Conservation (phyloP, 805 yeast species). For the Ogataea saltuana region DNA sequence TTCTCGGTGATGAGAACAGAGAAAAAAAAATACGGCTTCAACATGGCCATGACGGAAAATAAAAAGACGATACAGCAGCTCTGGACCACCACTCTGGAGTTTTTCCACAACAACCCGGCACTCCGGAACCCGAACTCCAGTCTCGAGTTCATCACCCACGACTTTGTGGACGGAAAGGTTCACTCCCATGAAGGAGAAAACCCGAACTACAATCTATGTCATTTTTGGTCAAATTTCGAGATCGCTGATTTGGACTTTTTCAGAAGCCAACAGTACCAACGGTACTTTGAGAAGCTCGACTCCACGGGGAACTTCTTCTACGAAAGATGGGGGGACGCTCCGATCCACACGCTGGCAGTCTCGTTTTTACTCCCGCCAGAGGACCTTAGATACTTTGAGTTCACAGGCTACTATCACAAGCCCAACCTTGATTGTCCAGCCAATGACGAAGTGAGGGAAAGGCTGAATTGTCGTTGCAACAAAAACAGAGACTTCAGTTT, state of each 20-base stretch:
- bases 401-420: constrained; percentile 56
- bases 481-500: constrained; percentile 50
- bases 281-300: constrained; percentile 59
- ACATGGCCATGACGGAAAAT: constrained; percentile 51
- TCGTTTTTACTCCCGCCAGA: constrained; percentile 49
- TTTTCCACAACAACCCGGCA: constrained; percentile 41
- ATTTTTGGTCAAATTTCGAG: constrained; percentile 70
- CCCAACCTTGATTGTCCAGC: constrained; percentile 63
- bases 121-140: constrained; percentile 41
- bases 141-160: constrained; percentile 47
- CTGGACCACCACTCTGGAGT: constrained; percentile 48
- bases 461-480: constrained; percentile 52
- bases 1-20: constrained; percentile 50
- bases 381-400: constrained; percentile 58
- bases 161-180: constrained; percentile 41
- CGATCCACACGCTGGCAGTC: constrained; percentile 67
- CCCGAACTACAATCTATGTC: constrained; percentile 52
- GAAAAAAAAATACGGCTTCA: constrained; percentile 50
- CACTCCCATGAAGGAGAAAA: constrained; percentile 41
- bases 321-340: constrained; percentile 82
- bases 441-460: constrained; percentile 42
- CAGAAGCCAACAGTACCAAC: constrained; percentile 53
- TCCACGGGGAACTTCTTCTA: constrained; percentile 67
- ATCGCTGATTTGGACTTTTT: constrained; percentile 60
- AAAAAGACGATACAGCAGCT: constrained; percentile 47